Conservation (phyloP, 345 rosid species). For the Syzygium aqueum region DNA sequence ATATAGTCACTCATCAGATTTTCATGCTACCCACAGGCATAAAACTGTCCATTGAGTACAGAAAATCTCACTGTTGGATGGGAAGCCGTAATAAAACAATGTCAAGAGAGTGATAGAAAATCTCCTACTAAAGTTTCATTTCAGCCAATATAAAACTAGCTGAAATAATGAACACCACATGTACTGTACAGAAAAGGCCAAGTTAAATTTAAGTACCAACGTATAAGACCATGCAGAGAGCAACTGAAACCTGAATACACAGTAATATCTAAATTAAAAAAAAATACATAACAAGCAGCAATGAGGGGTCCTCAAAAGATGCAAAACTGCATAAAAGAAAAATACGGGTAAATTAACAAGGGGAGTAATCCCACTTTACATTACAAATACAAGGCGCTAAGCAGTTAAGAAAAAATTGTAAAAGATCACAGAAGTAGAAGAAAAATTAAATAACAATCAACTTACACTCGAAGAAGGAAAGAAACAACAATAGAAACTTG, state of each 20-base stretch:
- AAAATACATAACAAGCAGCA: not conserved
- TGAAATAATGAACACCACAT: not conserved
- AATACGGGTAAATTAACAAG: not conserved
- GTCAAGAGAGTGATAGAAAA: not conserved
- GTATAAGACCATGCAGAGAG: not conserved
- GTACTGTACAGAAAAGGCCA: not conserved
- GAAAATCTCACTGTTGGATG: not conserved
- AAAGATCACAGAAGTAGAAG: not conserved
- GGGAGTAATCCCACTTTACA: not conserved
- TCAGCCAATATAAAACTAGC: not conserved
- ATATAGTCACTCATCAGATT: not conserved
- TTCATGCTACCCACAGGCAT: not conserved
- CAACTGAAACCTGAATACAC: not conserved
- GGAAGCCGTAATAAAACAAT: not conserved
- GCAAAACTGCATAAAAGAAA: not conserved
- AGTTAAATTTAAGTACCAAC: not conserved
- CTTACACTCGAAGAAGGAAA: not conserved
- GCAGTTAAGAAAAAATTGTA: not conserved
- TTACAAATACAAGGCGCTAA: not conserved
- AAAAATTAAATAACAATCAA: not conserved
- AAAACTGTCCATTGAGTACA: not conserved
- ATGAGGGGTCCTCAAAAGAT: not conserved
- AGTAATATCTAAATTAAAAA: not conserved
- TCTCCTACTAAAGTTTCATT: not conserved
- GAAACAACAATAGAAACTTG: not conserved